These are phyloP conservation scores for Monosporascus cannonballus DNA, from an alignment of 2,329 filamentous ascomycete species.

Conservation along the genomic window DNA sequence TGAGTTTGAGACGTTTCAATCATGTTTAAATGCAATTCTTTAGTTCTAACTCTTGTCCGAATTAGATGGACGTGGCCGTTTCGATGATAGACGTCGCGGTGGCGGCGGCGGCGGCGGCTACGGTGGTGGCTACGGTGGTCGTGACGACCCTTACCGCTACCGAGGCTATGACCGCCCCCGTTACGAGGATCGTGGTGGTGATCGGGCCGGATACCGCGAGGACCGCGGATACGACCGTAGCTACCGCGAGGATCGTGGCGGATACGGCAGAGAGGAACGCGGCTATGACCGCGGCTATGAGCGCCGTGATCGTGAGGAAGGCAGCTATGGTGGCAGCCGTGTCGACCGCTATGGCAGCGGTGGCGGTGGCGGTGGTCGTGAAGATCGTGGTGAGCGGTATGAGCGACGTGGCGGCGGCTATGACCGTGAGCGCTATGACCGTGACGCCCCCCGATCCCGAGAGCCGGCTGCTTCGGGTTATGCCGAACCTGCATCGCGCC, in stretches of 20 bases:
- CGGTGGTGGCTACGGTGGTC: conserved; percentile 35
- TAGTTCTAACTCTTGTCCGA: conserved; percentile 20
- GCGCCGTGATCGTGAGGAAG: conserved; percentile 37
- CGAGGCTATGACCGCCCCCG: conserved; percentile 36
- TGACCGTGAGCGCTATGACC: conserved; percentile 37
- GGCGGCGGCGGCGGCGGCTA: conserved; percentile 43
- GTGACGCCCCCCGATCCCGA: conserved; percentile 31
- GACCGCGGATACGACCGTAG: conserved; percentile 35
- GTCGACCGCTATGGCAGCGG: conserved; percentile 23
- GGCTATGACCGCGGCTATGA: conserved; percentile 46
- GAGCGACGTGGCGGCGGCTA: conserved; percentile 20
- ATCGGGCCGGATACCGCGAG: conserved; percentile 36
- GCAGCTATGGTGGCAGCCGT: conserved; percentile 14
- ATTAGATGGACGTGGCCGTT: conserved; percentile 37
- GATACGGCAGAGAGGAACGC: conserved; percentile 26
- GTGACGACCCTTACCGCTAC: conserved; percentile 54
- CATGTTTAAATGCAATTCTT: not conserved
- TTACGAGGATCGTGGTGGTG: conserved; percentile 33
- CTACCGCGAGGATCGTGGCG: conserved; percentile 32
- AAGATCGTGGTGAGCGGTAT: conserved; percentile 6
- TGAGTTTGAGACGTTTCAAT: conserved; percentile 42
- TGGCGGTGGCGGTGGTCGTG: conserved; percentile 4
- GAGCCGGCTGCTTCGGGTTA: conserved; percentile 35
- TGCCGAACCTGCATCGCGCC: conserved; percentile 35
- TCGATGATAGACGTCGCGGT: conserved; percentile 32